Conservation (phyloP, 495 filamentous ascomycete genomes). For the Trypethelium eluteriae region DNA sequence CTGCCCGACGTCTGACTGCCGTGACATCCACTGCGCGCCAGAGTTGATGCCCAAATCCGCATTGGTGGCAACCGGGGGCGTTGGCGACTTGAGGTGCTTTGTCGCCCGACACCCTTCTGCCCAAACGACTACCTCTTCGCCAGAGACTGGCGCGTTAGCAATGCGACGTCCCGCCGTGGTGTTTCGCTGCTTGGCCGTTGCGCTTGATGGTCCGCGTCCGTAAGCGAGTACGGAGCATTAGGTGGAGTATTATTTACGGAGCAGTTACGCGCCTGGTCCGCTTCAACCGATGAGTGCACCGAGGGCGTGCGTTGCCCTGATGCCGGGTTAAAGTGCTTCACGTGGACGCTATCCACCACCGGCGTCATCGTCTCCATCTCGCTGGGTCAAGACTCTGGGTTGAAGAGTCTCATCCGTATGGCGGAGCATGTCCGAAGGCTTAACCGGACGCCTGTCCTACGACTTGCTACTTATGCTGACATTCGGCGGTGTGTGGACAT, state of each 20-base stretch:
- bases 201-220: too few relatives aligned
- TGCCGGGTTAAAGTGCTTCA: not conserved
- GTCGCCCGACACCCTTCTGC: constrained; percentile 3
- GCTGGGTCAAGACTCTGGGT: not conserved
- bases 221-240: too few relatives aligned
- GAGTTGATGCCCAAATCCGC: constrained; percentile 1
- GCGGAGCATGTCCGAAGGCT: not conserved
- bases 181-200: too few relatives aligned
- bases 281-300: not conserved
- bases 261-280: too few relatives aligned
- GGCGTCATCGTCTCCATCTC: constrained; percentile 1
- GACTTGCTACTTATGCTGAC: not conserved
- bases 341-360: not conserved
- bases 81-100: not conserved
- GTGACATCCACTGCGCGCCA: not conserved
- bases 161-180: too few relatives aligned
- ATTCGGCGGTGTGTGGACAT: not conserved
- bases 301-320: not conserved
- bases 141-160: not conserved
- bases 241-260: too few relatives aligned
- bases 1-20: constrained; percentile 6
- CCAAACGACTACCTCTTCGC: not conserved
- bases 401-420: constrained; percentile 1
- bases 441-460: not conserved
- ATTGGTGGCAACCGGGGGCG: not conserved